Percentiles rank a stretch among this genome's conserved stretches.
Conservation (phyloP, 495 filamentous ascomycete genomes). For the Trichoderma orchidacearum region DNA sequence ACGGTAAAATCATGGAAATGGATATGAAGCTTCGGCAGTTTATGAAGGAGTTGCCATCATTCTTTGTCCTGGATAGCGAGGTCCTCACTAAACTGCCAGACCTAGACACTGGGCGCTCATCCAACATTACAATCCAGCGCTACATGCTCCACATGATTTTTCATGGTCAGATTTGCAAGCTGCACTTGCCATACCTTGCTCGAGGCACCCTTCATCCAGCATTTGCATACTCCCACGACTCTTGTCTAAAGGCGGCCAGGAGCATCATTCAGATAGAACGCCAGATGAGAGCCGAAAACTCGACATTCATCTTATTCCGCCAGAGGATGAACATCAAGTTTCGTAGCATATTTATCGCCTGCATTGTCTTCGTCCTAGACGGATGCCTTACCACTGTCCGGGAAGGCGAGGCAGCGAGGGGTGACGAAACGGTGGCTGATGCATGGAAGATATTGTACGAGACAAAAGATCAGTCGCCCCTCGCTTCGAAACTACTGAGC, state of each 20-base stretch:
- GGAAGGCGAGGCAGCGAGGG: constrained; percentile 11
- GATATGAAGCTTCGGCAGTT: constrained; percentile 19
- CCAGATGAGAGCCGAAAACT: constrained; percentile 8
- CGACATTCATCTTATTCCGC: constrained; percentile 10
- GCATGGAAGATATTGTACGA: constrained; percentile 30
- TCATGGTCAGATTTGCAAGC: constrained; percentile 23
- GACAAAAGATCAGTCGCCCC: constrained; percentile 18
- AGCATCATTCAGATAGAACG: constrained; percentile 17
- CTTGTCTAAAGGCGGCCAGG: constrained; percentile 22
- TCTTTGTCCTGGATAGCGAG: not conserved
- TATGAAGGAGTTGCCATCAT: constrained; percentile 2
- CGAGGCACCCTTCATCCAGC: constrained; percentile 6
- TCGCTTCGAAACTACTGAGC: constrained; percentile 17
- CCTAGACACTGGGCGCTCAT: constrained; percentile 8
- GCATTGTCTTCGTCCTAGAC: constrained; percentile 30
- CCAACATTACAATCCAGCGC: constrained; percentile 15
- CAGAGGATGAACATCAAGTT: constrained; percentile 21
- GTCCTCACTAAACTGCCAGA: not conserved
- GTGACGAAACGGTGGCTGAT: constrained; percentile 24
- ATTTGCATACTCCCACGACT: constrained; percentile 18
- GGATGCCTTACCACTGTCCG: constrained; percentile 26
- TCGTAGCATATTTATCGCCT: constrained; percentile 33
- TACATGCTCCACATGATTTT: constrained; percentile 22
- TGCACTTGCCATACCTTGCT: constrained; percentile 25
- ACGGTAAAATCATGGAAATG: constrained; percentile 14